These are phyloP conservation scores for Bassia scoparia DNA, from an alignment of 148 eudicot species.

Conservation along the genomic window DNA sequence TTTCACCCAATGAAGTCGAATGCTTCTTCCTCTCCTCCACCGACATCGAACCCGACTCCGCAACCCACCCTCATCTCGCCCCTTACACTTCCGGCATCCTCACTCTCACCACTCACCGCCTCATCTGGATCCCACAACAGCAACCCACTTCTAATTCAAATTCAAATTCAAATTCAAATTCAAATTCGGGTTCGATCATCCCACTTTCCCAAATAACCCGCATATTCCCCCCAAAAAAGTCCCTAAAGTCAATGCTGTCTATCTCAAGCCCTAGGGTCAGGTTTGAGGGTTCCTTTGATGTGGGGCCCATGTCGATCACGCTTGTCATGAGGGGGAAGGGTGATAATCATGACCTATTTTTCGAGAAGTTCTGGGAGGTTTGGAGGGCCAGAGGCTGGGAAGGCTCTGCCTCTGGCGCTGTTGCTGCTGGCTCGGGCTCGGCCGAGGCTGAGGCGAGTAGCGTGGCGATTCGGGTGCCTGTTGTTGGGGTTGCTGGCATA, in stretches of 20 bases:
- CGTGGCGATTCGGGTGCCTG: slow-evolving; percentile 58
- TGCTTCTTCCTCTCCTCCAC: slow-evolving; percentile 57
- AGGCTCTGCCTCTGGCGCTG: slow-evolving; percentile 8
- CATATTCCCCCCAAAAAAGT: slow-evolving; percentile 56
- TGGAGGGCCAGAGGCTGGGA: slow-evolving; percentile 83
- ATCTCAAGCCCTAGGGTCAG: slow-evolving; percentile 45
- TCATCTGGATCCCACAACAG: slow-evolving; percentile 49
- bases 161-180: slow-evolving; percentile 31
- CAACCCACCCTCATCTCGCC: slow-evolving; percentile 37
- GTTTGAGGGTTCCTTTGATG: slow-evolving; percentile 36
- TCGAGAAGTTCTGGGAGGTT: slow-evolving; percentile 61
- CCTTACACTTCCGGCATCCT: slow-evolving; percentile 52
- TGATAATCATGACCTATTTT: slow-evolving; percentile 56
- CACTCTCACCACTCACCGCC: slow-evolving; percentile 75
- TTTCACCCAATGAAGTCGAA: slow-evolving; percentile 57
- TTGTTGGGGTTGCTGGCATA: slow-evolving; percentile 87
- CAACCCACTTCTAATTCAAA: slow-evolving; percentile 24
- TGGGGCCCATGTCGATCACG: slow-evolving; percentile 39
- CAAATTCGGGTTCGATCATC: too few species aligned
- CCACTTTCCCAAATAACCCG: slow-evolving; percentile 57
- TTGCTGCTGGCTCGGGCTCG: slow-evolving; percentile 16
- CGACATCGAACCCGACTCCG: slow-evolving; percentile 48
- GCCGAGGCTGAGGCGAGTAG: slow-evolving; percentile 9
- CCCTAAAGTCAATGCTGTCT: slow-evolving; percentile 67
- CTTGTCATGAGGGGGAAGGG: slow-evolving; percentile 69